phyloP scores from a whole-genome alignment of 108 stramenopile species.

The Schizochytrium sp. region DNA sequence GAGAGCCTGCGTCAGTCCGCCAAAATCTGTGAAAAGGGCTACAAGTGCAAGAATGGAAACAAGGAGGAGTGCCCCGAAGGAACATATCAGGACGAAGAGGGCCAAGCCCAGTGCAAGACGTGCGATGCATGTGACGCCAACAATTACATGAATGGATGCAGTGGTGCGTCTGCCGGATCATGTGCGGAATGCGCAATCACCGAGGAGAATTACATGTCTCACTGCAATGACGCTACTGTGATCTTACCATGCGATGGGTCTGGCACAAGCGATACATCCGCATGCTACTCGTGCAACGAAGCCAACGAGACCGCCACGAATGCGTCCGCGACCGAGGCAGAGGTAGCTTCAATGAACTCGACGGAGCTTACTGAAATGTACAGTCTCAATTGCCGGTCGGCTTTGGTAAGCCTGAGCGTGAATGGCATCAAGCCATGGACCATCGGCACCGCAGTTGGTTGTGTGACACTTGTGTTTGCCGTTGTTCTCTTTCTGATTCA shows the following conservation, averaged over 20 bases:
- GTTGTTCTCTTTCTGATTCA: not conserved
- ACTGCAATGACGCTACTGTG: not conserved
- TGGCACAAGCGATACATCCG: not conserved
- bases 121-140: not conserved
- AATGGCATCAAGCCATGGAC: not conserved
- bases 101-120: not conserved
- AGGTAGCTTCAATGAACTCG: not conserved
- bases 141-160: not conserved
- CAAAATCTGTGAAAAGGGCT: not conserved
- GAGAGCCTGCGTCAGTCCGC: not conserved
- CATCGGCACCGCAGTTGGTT: not conserved
- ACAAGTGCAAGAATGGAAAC: not conserved
- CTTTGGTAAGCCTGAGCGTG: not conserved
- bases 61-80: not conserved
- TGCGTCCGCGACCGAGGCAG: not conserved
- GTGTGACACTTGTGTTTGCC: not conserved
- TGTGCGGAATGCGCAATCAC: not conserved
- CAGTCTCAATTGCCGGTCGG: not conserved
- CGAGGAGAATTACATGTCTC: not conserved
- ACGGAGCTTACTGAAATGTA: not conserved
- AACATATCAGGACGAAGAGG: not conserved
- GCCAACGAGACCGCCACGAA: not conserved
- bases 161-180: not conserved
- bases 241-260: not conserved
- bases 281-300: not conserved